Conservation (phyloP, 2,329 filamentous ascomycete genomes). For the Aspergillus luchuensis region DNA sequence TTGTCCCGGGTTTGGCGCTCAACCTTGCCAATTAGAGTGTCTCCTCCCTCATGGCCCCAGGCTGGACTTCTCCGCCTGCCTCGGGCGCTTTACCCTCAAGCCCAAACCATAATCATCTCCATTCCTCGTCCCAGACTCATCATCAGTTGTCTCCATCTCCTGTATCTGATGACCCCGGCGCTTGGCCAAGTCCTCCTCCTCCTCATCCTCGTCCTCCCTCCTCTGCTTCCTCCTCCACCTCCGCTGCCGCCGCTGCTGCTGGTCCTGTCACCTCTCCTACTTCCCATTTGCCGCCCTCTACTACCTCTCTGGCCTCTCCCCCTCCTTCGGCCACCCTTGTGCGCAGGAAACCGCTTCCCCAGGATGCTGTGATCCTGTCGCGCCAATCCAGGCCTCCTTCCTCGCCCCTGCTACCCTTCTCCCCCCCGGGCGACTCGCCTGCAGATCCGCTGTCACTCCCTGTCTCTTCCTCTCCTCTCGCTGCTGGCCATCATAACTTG, state of each 20-base stretch:
- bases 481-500: conserved; percentile 5
- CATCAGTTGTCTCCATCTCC: conserved; percentile 12
- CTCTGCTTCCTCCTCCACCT: conserved; percentile 16
- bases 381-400: conserved; percentile 24
- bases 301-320: conserved; percentile 20
- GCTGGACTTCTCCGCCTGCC: conserved; percentile 25
- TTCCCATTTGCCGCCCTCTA: conserved; percentile 13
- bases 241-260: too few species aligned
- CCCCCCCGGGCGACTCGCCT: conserved; percentile 25
- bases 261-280: conserved; percentile 14
- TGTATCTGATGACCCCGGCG: conserved; percentile 17
- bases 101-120: conserved; percentile 1
- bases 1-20: conserved; percentile 1
- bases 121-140: conserved; percentile 9
- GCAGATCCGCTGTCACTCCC: conserved; percentile 16
- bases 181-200: conserved; percentile 21
- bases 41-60: conserved; percentile 21
- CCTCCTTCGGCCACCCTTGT: conserved; percentile 48
- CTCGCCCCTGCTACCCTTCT: conserved; percentile 26
- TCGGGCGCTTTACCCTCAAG: conserved; percentile 18
- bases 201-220: conserved; percentile 6
- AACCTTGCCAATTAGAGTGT: conserved; percentile 14
- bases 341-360: conserved; percentile 58
- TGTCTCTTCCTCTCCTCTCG: conserved; percentile 12
- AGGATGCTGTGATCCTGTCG: conserved; percentile 42